Conservation (phyloP, 805 yeast genomes). For the Yarrowia hollandica region DNA sequence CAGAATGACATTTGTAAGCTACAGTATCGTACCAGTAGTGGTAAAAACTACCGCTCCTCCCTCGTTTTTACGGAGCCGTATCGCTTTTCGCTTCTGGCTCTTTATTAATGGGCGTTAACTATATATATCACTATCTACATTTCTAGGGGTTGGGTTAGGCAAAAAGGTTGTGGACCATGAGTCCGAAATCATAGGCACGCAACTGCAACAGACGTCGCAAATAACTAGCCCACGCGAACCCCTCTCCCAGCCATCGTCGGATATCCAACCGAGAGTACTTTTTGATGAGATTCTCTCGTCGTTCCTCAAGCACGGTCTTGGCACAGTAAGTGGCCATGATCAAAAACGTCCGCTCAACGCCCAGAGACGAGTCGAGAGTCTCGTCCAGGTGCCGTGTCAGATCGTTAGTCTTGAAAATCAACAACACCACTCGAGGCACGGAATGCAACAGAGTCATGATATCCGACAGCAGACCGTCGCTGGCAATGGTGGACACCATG, state of each 20-base stretch:
- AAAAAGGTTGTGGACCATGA: slow-evolving; percentile 27
- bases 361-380: slow-evolving; percentile 73
- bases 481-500: slow-evolving; percentile 64
- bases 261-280: slow-evolving; percentile 33
- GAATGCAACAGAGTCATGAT: slow-evolving; percentile 75
- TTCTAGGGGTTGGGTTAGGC: not conserved
- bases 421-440: slow-evolving; percentile 81
- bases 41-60: no score
- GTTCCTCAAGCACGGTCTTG: slow-evolving; percentile 69
- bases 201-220: slow-evolving; percentile 42
- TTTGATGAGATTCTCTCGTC: slow-evolving; percentile 45
- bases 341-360: slow-evolving; percentile 82
- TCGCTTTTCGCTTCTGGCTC: no score
- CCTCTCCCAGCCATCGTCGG: slow-evolving; percentile 34
- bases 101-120: no score
- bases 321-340: slow-evolving; percentile 93
- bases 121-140: slow-evolving; percentile 17
- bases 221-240: slow-evolving; percentile 42
- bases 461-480: slow-evolving; percentile 60
- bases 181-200: slow-evolving; percentile 41
- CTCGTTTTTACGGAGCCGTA: no score
- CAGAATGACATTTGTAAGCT: no score
- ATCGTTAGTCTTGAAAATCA: slow-evolving; percentile 92
- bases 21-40: no score
- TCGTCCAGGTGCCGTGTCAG: slow-evolving; percentile 88